phyloP scores from a whole-genome alignment of 1,139 yeast species.

The Petasospora fabianii region DNA sequence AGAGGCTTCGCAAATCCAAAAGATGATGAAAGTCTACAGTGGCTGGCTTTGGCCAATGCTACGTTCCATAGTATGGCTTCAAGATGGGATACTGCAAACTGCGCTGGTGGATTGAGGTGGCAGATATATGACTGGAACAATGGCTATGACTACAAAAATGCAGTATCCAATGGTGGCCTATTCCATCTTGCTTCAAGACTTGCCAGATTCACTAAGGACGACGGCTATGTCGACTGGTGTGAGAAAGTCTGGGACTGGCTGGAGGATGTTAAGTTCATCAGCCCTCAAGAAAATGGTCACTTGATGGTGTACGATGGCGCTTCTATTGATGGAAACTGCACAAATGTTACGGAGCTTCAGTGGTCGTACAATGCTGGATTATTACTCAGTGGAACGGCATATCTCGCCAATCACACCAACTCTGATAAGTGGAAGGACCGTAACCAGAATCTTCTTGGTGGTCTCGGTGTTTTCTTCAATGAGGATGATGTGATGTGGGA shows the following conservation, averaged over 20 bases:
- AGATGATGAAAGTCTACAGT: slow-evolving; percentile 44
- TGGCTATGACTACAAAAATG: slow-evolving; percentile 87
- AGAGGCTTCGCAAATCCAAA: slow-evolving; percentile 76
- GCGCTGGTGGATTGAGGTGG: slow-evolving; percentile 93
- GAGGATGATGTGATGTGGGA: slow-evolving; percentile 59
- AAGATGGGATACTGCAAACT: slow-evolving; percentile 72
- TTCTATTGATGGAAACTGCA: slow-evolving; percentile 53
- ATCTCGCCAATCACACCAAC: slow-evolving; percentile 65
- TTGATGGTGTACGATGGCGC: slow-evolving; percentile 75
- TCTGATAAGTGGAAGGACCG: slow-evolving; percentile 64
- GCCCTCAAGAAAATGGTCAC: background rate
- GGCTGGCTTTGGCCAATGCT: slow-evolving; percentile 74
- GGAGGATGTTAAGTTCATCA: slow-evolving; percentile 50
- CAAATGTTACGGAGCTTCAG: slow-evolving; percentile 50
- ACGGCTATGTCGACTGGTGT: slow-evolving; percentile 72
- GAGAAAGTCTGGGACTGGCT: slow-evolving; percentile 82
- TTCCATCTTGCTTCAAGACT: slow-evolving; percentile 84
- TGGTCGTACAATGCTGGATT: slow-evolving; percentile 91
- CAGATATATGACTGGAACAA: slow-evolving; percentile 92
- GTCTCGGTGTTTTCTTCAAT: slow-evolving; percentile 56
- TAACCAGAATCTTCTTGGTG: slow-evolving; percentile 45
- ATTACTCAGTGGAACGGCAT: slow-evolving; percentile 75
- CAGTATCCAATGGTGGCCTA: slow-evolving; percentile 84
- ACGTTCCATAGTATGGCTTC: slow-evolving; percentile 83
- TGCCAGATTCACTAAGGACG: slow-evolving; percentile 73